Conservation (phyloP, 495 filamentous ascomycete species). For the Astrothelium subdiscretum region DNA sequence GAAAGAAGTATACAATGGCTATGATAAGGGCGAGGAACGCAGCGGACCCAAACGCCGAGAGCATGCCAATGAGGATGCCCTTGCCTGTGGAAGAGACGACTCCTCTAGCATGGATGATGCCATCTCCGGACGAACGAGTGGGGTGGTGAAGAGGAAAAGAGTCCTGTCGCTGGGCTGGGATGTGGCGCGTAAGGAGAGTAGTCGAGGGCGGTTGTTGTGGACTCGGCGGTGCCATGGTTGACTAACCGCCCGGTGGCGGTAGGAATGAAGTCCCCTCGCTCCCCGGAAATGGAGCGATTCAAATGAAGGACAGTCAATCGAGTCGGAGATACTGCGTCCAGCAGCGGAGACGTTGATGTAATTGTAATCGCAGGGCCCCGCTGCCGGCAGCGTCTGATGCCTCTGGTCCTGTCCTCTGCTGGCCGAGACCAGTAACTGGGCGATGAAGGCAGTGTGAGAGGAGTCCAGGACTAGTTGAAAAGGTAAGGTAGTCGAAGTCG, state of each 20-base stretch:
- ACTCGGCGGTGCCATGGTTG: background rate
- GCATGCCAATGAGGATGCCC: slow-evolving; percentile 86
- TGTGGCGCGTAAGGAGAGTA: background rate
- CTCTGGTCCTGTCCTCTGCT: background rate
- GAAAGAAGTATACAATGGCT: slow-evolving; percentile 83
- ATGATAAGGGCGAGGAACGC: slow-evolving; percentile 70
- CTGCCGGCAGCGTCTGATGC: background rate
- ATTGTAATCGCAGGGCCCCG: background rate
- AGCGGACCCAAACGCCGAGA: slow-evolving; percentile 94
- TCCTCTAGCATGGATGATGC: background rate
- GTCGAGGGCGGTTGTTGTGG: background rate
- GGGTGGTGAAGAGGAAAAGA: background rate
- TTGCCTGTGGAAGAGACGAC: slow-evolving; percentile 44
- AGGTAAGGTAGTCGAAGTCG: background rate
- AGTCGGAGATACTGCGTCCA: background rate
- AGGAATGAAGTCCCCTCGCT: background rate
- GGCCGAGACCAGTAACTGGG: too few relatives aligned
- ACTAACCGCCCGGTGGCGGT: background rate
- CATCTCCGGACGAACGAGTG: background rate
- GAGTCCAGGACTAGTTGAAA: too few relatives aligned
- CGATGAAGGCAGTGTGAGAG: too few relatives aligned
- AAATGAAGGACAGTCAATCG: background rate
- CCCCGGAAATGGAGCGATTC: background rate
- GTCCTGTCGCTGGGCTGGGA: background rate
- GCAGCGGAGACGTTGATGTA: background rate